Base-by-base conservation (phyloP, 2,329 filamentous ascomycete species). In the Diplodia seriata region DNA sequence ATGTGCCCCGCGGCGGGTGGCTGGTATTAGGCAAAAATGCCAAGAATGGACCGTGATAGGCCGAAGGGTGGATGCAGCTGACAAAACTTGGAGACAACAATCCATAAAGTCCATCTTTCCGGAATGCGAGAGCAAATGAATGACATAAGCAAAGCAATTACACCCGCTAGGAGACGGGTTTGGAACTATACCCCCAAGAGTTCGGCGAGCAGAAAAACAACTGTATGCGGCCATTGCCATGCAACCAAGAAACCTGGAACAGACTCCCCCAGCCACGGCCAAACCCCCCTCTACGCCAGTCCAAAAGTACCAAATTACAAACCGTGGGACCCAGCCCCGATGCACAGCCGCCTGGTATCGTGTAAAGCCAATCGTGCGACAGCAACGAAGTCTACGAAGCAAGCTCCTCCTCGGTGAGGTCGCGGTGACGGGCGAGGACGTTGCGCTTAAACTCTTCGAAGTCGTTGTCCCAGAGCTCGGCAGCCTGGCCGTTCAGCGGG, bases 401-500 rank as follows among this genome's bases (percentile, higher is more conserved):
- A 56, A 79, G 72, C 71, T 83, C 81, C 72, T 83, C 80, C 68
- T 83, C 81, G 59, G 76, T 78, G 65, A 87, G 79, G 70, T 88
- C 86, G 70, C 85, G 84, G 76, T 90, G 88, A 69, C 88, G 82
- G 6, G 86, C 86, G 64, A 89, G 80, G n/a, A 90, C 87, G 70
- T 87, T 83, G 68, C 87, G 88, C 86, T 97, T 93, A 85, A 95
- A 98, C 79, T 97, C 92, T 55, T 87, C 89, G 47, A 89, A 85
- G 78, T 98, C 89, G 73, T 90, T 93, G 78, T 97, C 94, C 94
- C 95, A 99, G 51, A 99, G 85, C 78, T 97, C 92, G 18, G 96
- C 95, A 36, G 95, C 95, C 80, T 99, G 94, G 69, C 93, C 96
- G 75, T 99, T 99, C 71, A 99, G 84, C 2, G 95, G 95, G 72